phyloP scores from a whole-genome alignment of 2,329 filamentous ascomycete genomes.

The Trichophyton simii region DNA sequence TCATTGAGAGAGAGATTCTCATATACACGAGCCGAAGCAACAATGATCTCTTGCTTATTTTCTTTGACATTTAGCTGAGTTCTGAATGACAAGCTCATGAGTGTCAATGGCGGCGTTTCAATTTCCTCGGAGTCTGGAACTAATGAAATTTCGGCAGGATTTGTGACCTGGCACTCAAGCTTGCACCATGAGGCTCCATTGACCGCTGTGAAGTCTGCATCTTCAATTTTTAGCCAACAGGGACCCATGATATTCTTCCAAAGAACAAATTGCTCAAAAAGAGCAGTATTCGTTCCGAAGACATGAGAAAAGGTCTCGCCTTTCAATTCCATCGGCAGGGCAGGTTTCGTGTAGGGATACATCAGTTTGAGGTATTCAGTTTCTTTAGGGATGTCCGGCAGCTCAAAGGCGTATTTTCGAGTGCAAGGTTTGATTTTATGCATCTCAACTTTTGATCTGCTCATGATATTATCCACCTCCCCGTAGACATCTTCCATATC shows the following conservation, averaged over 20 bases:
- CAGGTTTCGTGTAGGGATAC: constrained; percentile 79
- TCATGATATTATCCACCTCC: constrained; percentile 82
- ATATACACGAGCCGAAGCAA: constrained; percentile 84
- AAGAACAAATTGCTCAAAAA: constrained; percentile 96
- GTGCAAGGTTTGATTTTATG: constrained; percentile 87
- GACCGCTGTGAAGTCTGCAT: constrained; percentile 68
- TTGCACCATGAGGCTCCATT: constrained; percentile 97
- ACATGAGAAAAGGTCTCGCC: constrained; percentile 90
- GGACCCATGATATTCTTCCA: constrained; percentile 99
- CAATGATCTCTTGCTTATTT: constrained; percentile 91
- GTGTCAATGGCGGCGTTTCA: constrained; percentile 72
- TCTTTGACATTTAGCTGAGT: constrained; percentile 81
- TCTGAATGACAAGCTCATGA: constrained; percentile 90
- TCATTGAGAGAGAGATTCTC: constrained; percentile 79
- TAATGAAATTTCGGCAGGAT: constrained; percentile 62
- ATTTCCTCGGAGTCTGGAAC: constrained; percentile 66
- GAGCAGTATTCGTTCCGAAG: constrained; percentile 81
- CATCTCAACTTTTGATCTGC: constrained; percentile 68
- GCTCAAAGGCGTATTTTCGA: constrained; percentile 90
- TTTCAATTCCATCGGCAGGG: constrained; percentile 54
- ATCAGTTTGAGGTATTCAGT: constrained; percentile 88
- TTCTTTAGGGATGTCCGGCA: constrained; percentile 75
- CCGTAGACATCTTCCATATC: constrained; percentile 80
- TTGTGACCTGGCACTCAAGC: constrained; percentile 69
- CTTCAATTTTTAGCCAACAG: constrained; percentile 87